phyloP scores from a whole-genome alignment of 225 moss, liverwort and hornwort genomes.

The Straminergon stramineum region DNA sequence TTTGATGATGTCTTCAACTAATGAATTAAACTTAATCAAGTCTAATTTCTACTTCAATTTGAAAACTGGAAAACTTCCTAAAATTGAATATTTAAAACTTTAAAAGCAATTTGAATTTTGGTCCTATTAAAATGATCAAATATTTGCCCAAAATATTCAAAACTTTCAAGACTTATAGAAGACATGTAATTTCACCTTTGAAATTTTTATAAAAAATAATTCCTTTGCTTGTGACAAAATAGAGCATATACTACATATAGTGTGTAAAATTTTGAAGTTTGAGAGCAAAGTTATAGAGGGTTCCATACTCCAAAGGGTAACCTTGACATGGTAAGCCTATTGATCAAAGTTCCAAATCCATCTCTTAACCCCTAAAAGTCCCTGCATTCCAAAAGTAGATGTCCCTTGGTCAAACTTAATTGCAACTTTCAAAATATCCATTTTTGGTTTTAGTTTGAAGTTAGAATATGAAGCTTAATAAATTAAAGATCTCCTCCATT shows the following conservation, averaged over 20 bases:
- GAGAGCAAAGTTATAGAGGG: not conserved
- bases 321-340: not conserved
- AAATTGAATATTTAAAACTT: not conserved
- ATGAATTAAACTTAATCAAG: not conserved
- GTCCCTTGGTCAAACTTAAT: not conserved
- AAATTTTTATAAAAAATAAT: no score
- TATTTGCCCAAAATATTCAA: not conserved
- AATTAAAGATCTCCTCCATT: not conserved
- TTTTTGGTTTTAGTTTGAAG: not conserved
- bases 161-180: not conserved
- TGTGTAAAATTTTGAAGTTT: not conserved
- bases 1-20: not conserved
- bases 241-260: no score
- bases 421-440: not conserved
- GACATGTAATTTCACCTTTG: not conserved
- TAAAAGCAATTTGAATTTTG: not conserved
- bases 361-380: not conserved
- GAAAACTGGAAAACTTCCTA: not conserved
- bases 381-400: not conserved
- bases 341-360: not conserved
- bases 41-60: not conserved
- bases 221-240: no score
- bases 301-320: rapidly evolving
- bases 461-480: not conserved
- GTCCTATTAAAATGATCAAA: not conserved